phyloP scores from a whole-genome alignment of 2,329 filamentous ascomycete species.

The Proliferodiscus dingleyae region DNA sequence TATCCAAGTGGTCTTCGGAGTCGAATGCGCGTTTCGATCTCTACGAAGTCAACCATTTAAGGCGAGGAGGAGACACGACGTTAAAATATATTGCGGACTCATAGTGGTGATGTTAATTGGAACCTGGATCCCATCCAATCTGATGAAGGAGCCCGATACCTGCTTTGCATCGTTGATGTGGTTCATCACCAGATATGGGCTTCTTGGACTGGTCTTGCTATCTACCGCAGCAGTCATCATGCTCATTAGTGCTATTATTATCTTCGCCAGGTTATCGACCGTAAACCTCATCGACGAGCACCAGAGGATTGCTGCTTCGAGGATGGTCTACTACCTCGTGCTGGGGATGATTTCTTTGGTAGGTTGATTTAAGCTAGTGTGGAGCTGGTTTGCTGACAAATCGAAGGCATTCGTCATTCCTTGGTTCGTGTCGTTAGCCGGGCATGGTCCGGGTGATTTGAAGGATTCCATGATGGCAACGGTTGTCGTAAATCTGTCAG shows the following conservation, averaged over 20 bases:
- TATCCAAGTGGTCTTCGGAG: conserved; percentile 59
- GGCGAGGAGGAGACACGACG: conserved; percentile 54
- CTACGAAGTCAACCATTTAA: conserved; percentile 52
- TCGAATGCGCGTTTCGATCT: conserved; percentile 56
- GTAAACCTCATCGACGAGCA: conserved; percentile 50
- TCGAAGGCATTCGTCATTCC: conserved; percentile 53
- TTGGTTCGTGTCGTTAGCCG: conserved; percentile 56
- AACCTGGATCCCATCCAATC: conserved; percentile 55
- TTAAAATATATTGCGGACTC: conserved; percentile 50
- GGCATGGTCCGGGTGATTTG: conserved; percentile 39
- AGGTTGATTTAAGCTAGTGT: conserved; percentile 30
- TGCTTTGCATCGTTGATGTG: conserved; percentile 66
- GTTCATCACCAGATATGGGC: conserved; percentile 59
- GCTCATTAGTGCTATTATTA: conserved; percentile 44
- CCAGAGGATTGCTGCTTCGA: conserved; percentile 59
- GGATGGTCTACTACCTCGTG: conserved; percentile 62
- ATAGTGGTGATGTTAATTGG: conserved; percentile 47
- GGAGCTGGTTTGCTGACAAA: conserved; percentile 25
- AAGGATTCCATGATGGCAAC: conserved; percentile 59
- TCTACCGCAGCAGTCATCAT: conserved; percentile 46
- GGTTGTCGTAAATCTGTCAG: conserved; percentile 61
- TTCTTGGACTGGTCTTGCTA: conserved; percentile 51
- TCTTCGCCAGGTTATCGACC: conserved; percentile 53
- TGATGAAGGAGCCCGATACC: conserved; percentile 49
- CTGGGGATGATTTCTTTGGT: conserved; percentile 55